phyloP scores from a whole-genome alignment of 2,329 filamentous ascomycete genomes.

The Pseudopithomyces maydicus region DNA sequence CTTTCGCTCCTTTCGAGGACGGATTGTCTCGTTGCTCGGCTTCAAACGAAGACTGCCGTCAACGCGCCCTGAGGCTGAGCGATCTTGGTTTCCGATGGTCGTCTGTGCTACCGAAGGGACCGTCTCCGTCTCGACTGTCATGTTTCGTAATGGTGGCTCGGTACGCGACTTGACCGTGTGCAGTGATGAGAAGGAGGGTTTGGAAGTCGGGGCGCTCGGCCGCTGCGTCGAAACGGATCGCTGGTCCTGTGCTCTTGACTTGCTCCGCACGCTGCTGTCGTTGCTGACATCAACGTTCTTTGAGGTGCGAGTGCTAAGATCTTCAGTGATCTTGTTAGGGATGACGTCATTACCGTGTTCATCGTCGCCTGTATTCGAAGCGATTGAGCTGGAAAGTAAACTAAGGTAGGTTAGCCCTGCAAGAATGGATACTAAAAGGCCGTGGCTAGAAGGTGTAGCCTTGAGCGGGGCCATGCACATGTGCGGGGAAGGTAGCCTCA shows the following conservation, averaged over 20 bases:
- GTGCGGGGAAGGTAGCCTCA: constrained; percentile 33
- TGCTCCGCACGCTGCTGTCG: constrained; percentile 59
- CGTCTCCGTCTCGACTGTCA: constrained; percentile 98
- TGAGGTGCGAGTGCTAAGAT: constrained; percentile 40
- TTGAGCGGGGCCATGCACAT: constrained; percentile 20
- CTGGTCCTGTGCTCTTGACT: constrained; percentile 50
- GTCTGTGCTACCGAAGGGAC: constrained; percentile 89
- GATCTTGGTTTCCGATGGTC: constrained; percentile 66
- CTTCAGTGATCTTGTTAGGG: constrained; percentile 55
- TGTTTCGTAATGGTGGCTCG: constrained; percentile 81
- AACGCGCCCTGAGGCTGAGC: constrained; percentile 62
- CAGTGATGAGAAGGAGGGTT: constrained; percentile 72
- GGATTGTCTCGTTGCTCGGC: constrained; percentile 92
- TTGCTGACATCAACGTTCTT: constrained; percentile 62
- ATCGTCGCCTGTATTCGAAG: constrained; percentile 35
- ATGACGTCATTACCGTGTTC: constrained; percentile 48
- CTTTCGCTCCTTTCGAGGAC: constrained; percentile 92
- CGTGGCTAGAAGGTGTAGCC: constrained; percentile 31
- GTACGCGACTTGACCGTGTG: constrained; percentile 67
- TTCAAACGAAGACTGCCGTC: constrained; percentile 83
- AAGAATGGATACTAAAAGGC: constrained; percentile 21
- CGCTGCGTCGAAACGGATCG: constrained; percentile 49
- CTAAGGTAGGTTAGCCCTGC: constrained; percentile 12
- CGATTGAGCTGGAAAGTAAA: constrained; percentile 17
- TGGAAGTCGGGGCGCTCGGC: constrained; percentile 57